Evolutionary conservation across 2,329 filamentous ascomycete species (phyloP).

Genomic region (Ophioceras dolichostomum): DNA sequence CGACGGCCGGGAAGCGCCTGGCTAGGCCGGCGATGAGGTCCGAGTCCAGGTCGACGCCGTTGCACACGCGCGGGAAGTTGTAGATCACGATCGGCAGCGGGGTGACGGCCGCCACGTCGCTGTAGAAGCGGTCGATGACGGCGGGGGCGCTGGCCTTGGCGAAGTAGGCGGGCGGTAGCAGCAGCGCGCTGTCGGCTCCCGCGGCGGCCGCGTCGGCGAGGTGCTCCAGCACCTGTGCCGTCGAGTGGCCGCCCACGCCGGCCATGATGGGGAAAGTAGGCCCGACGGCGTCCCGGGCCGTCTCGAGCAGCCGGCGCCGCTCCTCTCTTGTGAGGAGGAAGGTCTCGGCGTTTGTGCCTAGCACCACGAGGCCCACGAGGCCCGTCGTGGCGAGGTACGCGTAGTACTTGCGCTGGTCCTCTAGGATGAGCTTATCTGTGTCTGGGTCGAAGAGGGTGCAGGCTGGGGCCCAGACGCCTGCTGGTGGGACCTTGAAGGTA

Average conservation of each 20-base stretch:
- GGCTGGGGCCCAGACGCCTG: conserved; percentile 19
- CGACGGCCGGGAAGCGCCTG: conserved; percentile 8
- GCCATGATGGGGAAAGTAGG: conserved; percentile 46
- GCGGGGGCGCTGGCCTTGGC: conserved; percentile 45
- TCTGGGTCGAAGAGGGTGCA: conserved; percentile 19
- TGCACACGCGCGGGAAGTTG: conserved; percentile 58
- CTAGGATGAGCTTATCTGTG: conserved; percentile 15
- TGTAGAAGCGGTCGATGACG: conserved; percentile 48
- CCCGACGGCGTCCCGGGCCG: conserved; percentile 40
- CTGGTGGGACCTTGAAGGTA: conserved; percentile 9
- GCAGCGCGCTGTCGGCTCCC: conserved; percentile 48
- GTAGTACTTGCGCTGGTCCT: conserved; percentile 16
- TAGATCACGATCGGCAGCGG: conserved; percentile 50
- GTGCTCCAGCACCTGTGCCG: conserved; percentile 48
- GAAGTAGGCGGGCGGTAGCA: conserved; percentile 54
- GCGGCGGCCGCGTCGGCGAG: conserved; percentile 45
- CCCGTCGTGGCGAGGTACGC: conserved; percentile 14
- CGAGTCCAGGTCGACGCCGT: conserved; percentile 56
- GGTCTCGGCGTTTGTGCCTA: conserved; percentile 21
- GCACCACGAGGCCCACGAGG: conserved; percentile 17
- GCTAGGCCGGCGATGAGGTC: conserved; percentile 45
- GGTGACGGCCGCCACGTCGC: conserved; percentile 37
- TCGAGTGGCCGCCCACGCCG: conserved; percentile 52
- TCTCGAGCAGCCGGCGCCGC: conserved; percentile 31
- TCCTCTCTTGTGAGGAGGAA: conserved; percentile 21